Conservation (phyloP, 1,284 basidiomycete genomes). For the Ustanciosporium gigantosporum region DNA sequence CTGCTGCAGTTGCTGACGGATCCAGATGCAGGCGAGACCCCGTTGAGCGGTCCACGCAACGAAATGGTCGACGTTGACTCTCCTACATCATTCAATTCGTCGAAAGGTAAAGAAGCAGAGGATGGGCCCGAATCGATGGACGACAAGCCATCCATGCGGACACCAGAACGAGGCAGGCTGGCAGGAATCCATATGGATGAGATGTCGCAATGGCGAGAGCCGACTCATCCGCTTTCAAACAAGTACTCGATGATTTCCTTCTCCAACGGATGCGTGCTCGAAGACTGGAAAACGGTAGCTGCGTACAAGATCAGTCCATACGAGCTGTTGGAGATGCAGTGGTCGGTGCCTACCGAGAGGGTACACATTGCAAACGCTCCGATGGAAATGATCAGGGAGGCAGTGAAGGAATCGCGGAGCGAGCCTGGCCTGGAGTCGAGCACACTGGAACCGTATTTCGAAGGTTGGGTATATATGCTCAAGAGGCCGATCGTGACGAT, state of each 20-base stretch:
- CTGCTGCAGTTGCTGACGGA: slow-evolving; percentile 16
- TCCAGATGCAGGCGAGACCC: background rate
- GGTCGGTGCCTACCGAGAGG: slow-evolving; percentile 29
- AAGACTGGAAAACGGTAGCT: slow-evolving; percentile 46
- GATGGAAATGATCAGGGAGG: slow-evolving; percentile 4
- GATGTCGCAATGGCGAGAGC: slow-evolving; percentile 22
- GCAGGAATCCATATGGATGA: slow-evolving; percentile 34
- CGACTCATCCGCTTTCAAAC: slow-evolving; percentile 29
- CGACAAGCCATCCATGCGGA: no score
- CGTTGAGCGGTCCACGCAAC: background rate
- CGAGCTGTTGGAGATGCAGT: slow-evolving; percentile 49
- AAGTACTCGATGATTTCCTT: slow-evolving; percentile 33
- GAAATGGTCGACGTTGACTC: background rate
- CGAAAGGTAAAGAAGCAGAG: no score
- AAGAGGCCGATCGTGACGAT: slow-evolving; percentile 18
- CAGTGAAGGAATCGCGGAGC: background rate
- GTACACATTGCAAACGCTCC: slow-evolving; percentile 27
- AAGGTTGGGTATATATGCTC: slow-evolving; percentile 47
- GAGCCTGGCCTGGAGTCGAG: background rate
- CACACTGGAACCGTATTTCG: slow-evolving; percentile 42
- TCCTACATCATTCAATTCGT: background rate
- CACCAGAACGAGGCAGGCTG: slow-evolving; percentile 1
- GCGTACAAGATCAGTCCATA: slow-evolving; percentile 36
- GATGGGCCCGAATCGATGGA: no score
- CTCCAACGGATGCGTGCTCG: slow-evolving; percentile 40